These are phyloP conservation scores for Codiaeum variegatum DNA, from an alignment of 441 rosid species.

Conservation along the genomic window DNA sequence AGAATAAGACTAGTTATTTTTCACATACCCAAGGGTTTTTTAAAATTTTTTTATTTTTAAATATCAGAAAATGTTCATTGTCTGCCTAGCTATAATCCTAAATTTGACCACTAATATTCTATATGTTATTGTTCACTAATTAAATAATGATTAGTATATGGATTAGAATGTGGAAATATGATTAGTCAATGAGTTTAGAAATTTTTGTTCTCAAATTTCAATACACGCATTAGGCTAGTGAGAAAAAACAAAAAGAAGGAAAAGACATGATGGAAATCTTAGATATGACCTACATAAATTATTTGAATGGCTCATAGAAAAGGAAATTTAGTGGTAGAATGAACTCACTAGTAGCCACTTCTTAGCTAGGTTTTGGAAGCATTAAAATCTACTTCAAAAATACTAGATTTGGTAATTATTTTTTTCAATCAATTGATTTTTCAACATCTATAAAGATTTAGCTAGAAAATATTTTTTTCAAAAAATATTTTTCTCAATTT, in stretches of 20 bases:
- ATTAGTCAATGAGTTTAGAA: background rate
- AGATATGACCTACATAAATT: background rate
- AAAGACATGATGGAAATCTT: background rate
- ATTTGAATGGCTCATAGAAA: background rate
- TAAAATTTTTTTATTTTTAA: background rate
- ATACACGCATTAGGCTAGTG: background rate
- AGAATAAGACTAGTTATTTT: background rate
- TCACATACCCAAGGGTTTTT: background rate
- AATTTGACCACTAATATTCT: background rate
- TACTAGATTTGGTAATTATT: background rate
- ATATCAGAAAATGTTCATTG: background rate
- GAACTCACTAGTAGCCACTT: background rate
- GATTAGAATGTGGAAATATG: background rate
- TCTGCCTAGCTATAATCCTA: background rate
- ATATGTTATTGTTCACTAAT: background rate
- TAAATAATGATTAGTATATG: background rate
- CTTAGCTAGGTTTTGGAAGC: constrained; percentile 4
- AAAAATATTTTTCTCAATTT: too few species aligned
- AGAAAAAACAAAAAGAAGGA: too few species aligned
- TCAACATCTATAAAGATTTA: too few species aligned
- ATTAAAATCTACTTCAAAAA: background rate
- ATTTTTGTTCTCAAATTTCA: background rate
- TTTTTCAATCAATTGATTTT: too few species aligned
- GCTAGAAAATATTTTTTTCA: too few species aligned
- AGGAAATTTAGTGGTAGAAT: background rate